Base-by-base conservation (phyloP, 805 yeast genomes). In the Nakazawaea laoshanensis region DNA sequence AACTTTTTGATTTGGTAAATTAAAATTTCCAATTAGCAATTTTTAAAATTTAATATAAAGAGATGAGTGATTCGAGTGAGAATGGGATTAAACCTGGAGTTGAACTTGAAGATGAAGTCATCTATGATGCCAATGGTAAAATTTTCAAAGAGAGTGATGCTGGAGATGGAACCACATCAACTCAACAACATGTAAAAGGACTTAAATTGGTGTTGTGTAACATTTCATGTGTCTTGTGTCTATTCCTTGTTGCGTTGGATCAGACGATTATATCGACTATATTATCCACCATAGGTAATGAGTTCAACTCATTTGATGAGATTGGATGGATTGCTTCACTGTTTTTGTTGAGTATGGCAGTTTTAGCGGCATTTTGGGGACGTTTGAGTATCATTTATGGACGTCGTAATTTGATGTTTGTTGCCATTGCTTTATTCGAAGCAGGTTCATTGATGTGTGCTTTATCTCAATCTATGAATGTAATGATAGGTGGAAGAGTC, bases 401-500 rank as follows among this genome's bases (percentile, higher is more conserved):
- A 13, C 59, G 83, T 30, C 72, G 73, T 43, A 52, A 61, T 33
- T 55, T 73, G 5, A 45, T 75, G 43, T 42, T 72, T 7, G 49
- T 51, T 2, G 70, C 78, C 2, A 54, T 78, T 3, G 42, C 65
- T 1, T 43, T 80, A 2, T 78, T 79, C 46, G 76, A 74, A 46
- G 51, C 67, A 4, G 88, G 88, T 1, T 75, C 84, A 1, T 55
- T 77, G 34, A 53, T 78, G 5, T 57, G 70, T 35, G 88, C 82
- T 1, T 41, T 70, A 4, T 54, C 85, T 1, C 50, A 45, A 13
- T 59, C 63, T 21, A 76, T 81, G 74, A 57, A 65, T 34, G 67
- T 70, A 64, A 52, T 82, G 29, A 76, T 81, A 38, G 85, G 76
- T 3, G 88, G 86, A 1, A 64, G 94, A 44, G 77, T 73, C 6